Conservation (phyloP, 208 protist species). For the Eutreptiella sp. region DNA sequence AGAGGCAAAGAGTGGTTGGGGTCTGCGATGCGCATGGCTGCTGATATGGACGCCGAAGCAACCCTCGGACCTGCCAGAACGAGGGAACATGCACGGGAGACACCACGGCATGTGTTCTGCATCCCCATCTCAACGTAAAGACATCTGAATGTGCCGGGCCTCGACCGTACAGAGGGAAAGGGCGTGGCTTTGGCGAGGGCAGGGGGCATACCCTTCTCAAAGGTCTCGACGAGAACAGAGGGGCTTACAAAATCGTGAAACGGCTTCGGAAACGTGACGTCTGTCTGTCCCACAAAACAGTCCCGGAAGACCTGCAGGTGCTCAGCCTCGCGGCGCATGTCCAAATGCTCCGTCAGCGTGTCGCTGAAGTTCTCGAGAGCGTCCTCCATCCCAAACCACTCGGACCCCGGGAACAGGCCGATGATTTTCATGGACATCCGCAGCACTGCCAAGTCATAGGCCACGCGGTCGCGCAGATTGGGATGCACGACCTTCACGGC, state of each 20-base stretch:
- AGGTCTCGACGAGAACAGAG: constrained; percentile 75
- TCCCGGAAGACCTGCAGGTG: constrained; percentile 70
- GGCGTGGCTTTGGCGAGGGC: too few relatives aligned
- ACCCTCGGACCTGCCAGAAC: too few relatives aligned
- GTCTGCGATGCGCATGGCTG: too few relatives aligned
- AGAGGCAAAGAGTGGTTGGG: too few relatives aligned
- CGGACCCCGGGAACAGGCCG: constrained; percentile 47
- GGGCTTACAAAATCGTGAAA: constrained; percentile 50
- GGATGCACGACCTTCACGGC: constrained; percentile 84
- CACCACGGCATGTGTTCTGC: too few relatives aligned
- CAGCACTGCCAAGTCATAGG: constrained; percentile 65
- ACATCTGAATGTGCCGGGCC: too few relatives aligned
- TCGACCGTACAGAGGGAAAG: background rate
- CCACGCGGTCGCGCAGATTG: constrained; percentile 54
- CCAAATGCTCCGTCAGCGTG: constrained; percentile 68
- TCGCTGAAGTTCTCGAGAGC: constrained; percentile 63
- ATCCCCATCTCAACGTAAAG: background rate
- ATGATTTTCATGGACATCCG: constrained; percentile 44
- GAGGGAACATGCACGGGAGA: too few relatives aligned
- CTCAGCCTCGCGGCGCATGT: constrained; percentile 67
- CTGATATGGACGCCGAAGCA: too few relatives aligned
- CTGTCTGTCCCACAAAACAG: constrained; percentile 61
- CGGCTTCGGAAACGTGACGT: constrained; percentile 70
- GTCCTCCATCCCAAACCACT: constrained; percentile 57
- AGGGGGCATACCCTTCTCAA: constrained; percentile 63